These are phyloP conservation scores for Irpex rosettiformis DNA, from an alignment of 1,284 basidiomycete genomes.

Conservation along the genomic window DNA sequence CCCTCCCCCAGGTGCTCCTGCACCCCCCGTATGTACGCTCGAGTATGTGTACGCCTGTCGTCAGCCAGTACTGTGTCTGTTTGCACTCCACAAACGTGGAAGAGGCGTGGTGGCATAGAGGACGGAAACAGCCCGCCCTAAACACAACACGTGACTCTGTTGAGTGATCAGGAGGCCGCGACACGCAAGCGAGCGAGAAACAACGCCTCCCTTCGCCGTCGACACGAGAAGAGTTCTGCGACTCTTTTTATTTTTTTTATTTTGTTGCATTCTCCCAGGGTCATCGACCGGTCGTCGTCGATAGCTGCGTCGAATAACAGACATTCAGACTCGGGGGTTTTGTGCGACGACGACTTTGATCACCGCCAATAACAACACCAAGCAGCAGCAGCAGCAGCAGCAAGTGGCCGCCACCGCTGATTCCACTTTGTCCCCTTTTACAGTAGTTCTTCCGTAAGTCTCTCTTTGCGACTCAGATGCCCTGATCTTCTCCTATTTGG, in stretches of 20 bases:
- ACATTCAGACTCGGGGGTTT: too few relatives aligned
- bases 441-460: neutral
- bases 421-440: neutral
- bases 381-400: neutral
- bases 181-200: constrained; percentile 3
- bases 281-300: neutral
- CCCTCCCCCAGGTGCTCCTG: too few relatives aligned
- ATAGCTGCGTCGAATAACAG: neutral
- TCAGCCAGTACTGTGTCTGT: neutral
- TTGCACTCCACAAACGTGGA: neutral
- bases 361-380: too few relatives aligned
- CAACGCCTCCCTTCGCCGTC: neutral
- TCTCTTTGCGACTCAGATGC: too few relatives aligned
- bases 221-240: neutral
- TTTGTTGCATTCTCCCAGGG: neutral
- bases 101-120: neutral
- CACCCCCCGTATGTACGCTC: too few relatives aligned
- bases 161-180: constrained; percentile 7
- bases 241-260: too few relatives aligned
- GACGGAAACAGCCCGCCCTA: constrained; percentile 4
- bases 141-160: constrained; percentile 13
- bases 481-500: neutral
- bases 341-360: too few relatives aligned
- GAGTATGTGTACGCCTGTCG: neutral
- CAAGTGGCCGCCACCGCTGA: neutral